Percentiles rank a stretch among this genome's conserved stretches.
phyloP scores from a whole-genome alignment of 2,329 filamentous ascomycete genomes.

The Corinectria fuckeliana region DNA sequence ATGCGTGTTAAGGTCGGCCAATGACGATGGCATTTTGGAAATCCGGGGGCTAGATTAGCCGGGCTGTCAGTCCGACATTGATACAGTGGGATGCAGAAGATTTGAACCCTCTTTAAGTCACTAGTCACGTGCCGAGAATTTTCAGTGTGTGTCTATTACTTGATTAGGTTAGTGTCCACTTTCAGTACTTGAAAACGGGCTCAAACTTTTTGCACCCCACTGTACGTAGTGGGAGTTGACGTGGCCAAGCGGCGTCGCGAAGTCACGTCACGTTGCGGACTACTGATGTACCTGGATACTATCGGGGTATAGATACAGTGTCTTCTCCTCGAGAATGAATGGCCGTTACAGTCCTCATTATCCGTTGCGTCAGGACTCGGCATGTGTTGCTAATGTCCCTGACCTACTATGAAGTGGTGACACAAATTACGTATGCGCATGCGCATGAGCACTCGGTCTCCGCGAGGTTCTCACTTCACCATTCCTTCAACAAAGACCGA shows the following conservation, averaged over 20 bases:
- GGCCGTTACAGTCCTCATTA: neutral
- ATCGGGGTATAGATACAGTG: neutral
- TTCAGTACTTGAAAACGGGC: too few relatives aligned
- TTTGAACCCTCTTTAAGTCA: too few relatives aligned
- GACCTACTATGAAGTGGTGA: neutral
- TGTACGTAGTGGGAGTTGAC: slow-evolving; percentile 12
- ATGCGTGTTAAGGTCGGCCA: slow-evolving; percentile 10
- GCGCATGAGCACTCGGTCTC: neutral
- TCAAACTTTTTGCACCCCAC: too few relatives aligned
- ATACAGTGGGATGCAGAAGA: too few relatives aligned
- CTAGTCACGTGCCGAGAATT: too few relatives aligned
- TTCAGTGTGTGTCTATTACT: too few relatives aligned
- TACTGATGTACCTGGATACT: neutral
- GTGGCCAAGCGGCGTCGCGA: slow-evolving; percentile 13
- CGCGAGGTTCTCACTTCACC: neutral
- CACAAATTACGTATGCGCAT: neutral
- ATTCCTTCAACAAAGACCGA: neutral
- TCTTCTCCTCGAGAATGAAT: neutral
- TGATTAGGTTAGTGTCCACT: too few relatives aligned
- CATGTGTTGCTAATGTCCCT: neutral
- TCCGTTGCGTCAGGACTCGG: neutral
- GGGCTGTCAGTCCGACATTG: neutral
- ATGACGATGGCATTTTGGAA: slow-evolving; percentile 7
- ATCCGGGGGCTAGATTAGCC: slow-evolving; percentile 18
- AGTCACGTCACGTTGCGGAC: slow-evolving; percentile 14